These are phyloP conservation scores for Juncus inflexus DNA, from an alignment of 176 grass and related monocot genomes.

Conservation along the genomic window DNA sequence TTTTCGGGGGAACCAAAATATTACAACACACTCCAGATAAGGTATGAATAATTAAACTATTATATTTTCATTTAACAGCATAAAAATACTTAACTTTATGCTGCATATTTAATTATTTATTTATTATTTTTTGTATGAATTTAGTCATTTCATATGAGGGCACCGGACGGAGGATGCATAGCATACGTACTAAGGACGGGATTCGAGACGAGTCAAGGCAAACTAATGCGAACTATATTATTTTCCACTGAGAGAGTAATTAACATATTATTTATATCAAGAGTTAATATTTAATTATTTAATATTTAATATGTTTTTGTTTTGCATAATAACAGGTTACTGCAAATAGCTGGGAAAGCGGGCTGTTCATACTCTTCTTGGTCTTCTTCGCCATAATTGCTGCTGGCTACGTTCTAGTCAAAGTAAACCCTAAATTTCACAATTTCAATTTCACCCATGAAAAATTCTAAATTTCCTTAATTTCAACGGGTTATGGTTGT, in stretches of 20 bases:
- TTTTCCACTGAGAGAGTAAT: slow-evolving; percentile 99
- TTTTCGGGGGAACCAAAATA: slow-evolving; percentile 99
- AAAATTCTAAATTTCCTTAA: background rate
- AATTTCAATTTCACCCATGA: background rate
- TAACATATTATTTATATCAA: background rate
- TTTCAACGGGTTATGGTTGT: background rate
- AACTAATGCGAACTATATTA: slow-evolving; percentile 98
- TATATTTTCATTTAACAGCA: background rate
- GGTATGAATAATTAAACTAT: slow-evolving; percentile 35
- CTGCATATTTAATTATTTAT: slow-evolving; percentile 22
- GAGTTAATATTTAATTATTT: slow-evolving; percentile 11
- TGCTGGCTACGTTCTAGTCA: slow-evolving; percentile 90
- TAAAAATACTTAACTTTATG: background rate
- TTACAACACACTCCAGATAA: slow-evolving; percentile 97
- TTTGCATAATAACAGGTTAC: slow-evolving; percentile 57
- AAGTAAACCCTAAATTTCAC: slow-evolving; percentile 39
- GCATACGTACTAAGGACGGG: slow-evolving; percentile 96
- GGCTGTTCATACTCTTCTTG: slow-evolving; percentile 94
- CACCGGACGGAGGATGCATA: slow-evolving; percentile 91
- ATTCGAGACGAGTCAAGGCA: slow-evolving; percentile 99
- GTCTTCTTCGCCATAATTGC: slow-evolving; percentile 99
- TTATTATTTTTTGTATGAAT: slow-evolving; percentile 42
- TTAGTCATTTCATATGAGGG: slow-evolving; percentile 70
- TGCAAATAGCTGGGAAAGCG: slow-evolving; percentile 96
- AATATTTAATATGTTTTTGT: slow-evolving; percentile 26